These are phyloP conservation scores for Cercospora sp. DNA, from an alignment of 2,329 filamentous ascomycete species.

Conservation along the genomic window DNA sequence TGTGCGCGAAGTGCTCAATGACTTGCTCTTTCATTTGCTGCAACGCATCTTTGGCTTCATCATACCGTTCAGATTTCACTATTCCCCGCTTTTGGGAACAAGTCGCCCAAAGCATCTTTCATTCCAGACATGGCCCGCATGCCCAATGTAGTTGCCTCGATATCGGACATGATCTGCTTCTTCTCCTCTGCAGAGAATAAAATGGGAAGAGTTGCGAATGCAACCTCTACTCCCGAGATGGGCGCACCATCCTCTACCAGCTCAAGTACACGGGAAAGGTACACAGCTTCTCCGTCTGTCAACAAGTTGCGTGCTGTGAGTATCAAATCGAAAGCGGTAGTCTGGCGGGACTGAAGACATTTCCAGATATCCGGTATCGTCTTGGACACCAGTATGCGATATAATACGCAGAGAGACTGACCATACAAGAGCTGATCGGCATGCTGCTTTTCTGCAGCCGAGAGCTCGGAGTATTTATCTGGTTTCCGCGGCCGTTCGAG, in stretches of 20 bases:
- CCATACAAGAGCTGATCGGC: constrained; percentile 34
- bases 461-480: constrained; percentile 31
- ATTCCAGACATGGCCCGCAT: constrained; percentile 11
- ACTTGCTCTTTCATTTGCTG: constrained; percentile 19
- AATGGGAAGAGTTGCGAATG: constrained; percentile 13
- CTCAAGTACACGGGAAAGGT: not conserved
- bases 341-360: not conserved
- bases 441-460: not conserved
- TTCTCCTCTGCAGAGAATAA: constrained; percentile 20
- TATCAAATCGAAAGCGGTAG: not conserved
- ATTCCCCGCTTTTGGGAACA: constrained; percentile 13
- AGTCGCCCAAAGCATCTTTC: constrained; percentile 11
- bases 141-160: not conserved
- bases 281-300: constrained; percentile 7
- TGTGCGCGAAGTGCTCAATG: constrained; percentile 10
- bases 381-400: not conserved
- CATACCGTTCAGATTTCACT: constrained; percentile 7
- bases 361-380: not conserved
- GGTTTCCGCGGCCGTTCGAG: constrained; percentile 35
- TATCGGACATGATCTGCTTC: constrained; percentile 29
- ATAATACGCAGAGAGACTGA: constrained; percentile 22
- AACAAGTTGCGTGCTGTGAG: constrained; percentile 21
- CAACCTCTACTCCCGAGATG: not conserved
- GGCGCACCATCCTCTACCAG: not conserved
- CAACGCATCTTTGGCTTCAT: constrained; percentile 10